Conservation (phyloP, 805 yeast species). For the Metschnikowia lachancei region DNA sequence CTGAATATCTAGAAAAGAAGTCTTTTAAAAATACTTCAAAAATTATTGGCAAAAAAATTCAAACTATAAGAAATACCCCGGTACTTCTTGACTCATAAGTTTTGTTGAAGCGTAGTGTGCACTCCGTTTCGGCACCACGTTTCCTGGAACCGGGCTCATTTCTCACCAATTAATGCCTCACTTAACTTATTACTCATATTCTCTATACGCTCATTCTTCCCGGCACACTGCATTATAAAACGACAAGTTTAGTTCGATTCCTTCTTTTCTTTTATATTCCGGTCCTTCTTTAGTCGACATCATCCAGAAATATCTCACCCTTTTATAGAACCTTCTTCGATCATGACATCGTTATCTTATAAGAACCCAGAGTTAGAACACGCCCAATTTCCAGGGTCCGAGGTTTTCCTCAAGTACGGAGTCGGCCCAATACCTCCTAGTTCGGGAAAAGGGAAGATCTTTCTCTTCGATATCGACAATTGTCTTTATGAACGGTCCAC, state of each 20-base stretch:
- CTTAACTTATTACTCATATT: neutral
- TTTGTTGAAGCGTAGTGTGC: neutral
- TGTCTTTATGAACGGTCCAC: slow-evolving; percentile 78
- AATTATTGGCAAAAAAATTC: too few relatives aligned
- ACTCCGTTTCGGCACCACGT: neutral
- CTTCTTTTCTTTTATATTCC: too few relatives aligned
- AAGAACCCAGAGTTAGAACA: slow-evolving; percentile 16
- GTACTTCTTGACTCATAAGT: too few relatives aligned
- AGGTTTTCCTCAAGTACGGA: slow-evolving; percentile 19
- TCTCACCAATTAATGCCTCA: too few relatives aligned
- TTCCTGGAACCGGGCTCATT: neutral
- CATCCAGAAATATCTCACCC: too few relatives aligned
- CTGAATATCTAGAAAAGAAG: too few relatives aligned
- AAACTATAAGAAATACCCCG: too few relatives aligned
- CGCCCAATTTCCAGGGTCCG: slow-evolving; percentile 15
- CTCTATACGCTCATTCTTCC: neutral
- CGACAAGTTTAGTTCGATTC: too few relatives aligned
- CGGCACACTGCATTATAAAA: too few relatives aligned
- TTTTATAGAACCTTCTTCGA: neutral
- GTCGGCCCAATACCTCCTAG: slow-evolving; percentile 20
- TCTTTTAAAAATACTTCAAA: too few relatives aligned
- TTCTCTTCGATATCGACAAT: slow-evolving; percentile 92
- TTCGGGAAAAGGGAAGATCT: slow-evolving; percentile 30
- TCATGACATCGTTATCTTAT: slow-evolving; percentile 10
- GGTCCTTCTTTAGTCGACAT: too few relatives aligned